Percentiles rank a stretch among this genome's conserved stretches.
Evolutionary conservation across 2,329 filamentous ascomycete species (phyloP).

Genomic region (Pezicula rhizophila): DNA sequence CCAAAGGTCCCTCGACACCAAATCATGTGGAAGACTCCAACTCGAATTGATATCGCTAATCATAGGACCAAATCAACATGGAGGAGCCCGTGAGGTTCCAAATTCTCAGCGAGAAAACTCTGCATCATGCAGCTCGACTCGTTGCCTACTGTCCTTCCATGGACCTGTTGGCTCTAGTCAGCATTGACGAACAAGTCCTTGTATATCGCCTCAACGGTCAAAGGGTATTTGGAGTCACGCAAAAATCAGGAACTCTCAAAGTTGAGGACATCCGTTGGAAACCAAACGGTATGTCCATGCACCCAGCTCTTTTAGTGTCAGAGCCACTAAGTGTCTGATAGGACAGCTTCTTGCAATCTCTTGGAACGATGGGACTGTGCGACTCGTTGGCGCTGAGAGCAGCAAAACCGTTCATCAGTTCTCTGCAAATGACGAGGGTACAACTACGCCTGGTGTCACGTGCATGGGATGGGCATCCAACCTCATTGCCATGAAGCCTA

Average conservation of each 20-base stretch:
- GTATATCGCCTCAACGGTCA: slow-evolving; percentile 78
- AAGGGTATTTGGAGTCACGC: slow-evolving; percentile 47
- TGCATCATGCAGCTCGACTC: slow-evolving; percentile 49
- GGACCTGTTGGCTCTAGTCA: slow-evolving; percentile 73
- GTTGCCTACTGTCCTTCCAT: slow-evolving; percentile 77
- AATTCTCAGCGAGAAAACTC: slow-evolving; percentile 50
- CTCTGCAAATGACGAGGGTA: slow-evolving; percentile 23
- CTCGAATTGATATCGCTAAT: neutral
- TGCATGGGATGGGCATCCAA: slow-evolving; percentile 33
- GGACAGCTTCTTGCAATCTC: slow-evolving; percentile 75
- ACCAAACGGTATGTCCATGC: slow-evolving; percentile 24
- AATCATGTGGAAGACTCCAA: neutral
- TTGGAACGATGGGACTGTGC: slow-evolving; percentile 75
- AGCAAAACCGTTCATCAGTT: slow-evolving; percentile 76
- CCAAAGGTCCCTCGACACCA: neutral
- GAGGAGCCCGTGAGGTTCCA: slow-evolving; percentile 16
- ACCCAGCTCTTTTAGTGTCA: neutral
- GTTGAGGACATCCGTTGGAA: slow-evolving; percentile 33
- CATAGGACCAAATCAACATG: slow-evolving; percentile 10
- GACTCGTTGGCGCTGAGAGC: slow-evolving; percentile 72
- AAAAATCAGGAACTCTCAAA: slow-evolving; percentile 26
- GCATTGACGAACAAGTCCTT: slow-evolving; percentile 60
- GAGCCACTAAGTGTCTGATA: slow-evolving; percentile 22
- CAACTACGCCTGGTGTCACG: slow-evolving; percentile 32
- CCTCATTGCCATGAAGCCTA: slow-evolving; percentile 14